These are phyloP conservation scores for Yamadazyma dendronema DNA, from an alignment of 1,139 yeast genomes.

Conservation along the genomic window DNA sequence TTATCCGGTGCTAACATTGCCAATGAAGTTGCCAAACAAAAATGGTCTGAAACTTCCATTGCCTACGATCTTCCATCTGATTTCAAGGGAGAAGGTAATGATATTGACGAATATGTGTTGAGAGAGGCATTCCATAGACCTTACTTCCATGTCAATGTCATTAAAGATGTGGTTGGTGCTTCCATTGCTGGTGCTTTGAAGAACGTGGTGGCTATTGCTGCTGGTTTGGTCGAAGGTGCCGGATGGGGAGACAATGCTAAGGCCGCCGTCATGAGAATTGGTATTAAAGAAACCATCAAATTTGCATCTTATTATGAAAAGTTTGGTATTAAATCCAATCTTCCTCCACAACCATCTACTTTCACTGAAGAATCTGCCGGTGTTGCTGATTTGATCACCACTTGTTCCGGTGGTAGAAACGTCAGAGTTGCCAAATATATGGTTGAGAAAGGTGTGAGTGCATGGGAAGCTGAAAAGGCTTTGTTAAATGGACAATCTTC, in stretches of 20 bases:
- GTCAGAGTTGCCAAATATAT: slow-evolving; percentile 81
- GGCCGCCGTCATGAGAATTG: slow-evolving; percentile 94
- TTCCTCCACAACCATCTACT: slow-evolving; percentile 73
- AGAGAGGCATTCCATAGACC: slow-evolving; percentile 88
- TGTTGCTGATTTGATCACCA: slow-evolving; percentile 94
- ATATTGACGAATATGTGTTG: slow-evolving; percentile 66
- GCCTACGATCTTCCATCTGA: slow-evolving; percentile 77
- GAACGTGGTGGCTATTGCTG: slow-evolving; percentile 89
- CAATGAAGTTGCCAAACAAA: slow-evolving; percentile 87
- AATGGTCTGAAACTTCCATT: slow-evolving; percentile 94
- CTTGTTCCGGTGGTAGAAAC: slow-evolving; percentile 96
- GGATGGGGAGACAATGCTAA: slow-evolving; percentile 99
- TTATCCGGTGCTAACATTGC: slow-evolving; percentile 95
- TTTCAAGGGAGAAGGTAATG: slow-evolving; percentile 68
- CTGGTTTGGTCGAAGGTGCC: slow-evolving; percentile 92
- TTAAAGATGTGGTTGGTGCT: slow-evolving; percentile 89
- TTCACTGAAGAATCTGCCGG: slow-evolving; percentile 93
- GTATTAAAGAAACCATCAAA: slow-evolving; percentile 76
- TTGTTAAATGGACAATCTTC: slow-evolving; percentile 91
- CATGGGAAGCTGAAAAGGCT: slow-evolving; percentile 77
- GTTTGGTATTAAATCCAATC: slow-evolving; percentile 68
- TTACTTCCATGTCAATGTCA: slow-evolving; percentile 89
- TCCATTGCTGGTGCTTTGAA: slow-evolving; percentile 94
- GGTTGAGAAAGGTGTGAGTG: slow-evolving; percentile 68
- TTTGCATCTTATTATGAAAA: slow-evolving; percentile 48